Conservation (phyloP, 495 filamentous ascomycete species). For the Pyronema omphalodes region DNA sequence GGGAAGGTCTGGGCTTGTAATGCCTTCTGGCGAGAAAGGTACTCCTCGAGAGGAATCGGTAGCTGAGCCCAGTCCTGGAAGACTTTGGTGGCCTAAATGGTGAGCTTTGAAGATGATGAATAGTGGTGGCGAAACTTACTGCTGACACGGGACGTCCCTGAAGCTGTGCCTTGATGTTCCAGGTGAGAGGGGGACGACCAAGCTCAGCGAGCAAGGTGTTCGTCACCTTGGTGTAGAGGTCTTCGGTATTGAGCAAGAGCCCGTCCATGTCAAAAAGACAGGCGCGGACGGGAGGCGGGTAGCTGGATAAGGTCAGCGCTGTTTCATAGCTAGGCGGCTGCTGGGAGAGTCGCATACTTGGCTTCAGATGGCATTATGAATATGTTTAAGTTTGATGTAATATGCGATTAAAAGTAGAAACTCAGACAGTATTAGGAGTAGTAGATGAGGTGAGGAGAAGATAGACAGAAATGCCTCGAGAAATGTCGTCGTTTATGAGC, state of each 20-base stretch:
- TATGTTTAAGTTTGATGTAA: no score
- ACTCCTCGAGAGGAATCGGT: constrained; percentile 50
- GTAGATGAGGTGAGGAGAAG: no score
- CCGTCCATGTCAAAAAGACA: constrained; percentile 99
- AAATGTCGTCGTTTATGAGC: no score
- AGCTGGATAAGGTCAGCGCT: no score
- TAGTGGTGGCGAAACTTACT: constrained; percentile 24
- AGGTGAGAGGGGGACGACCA: constrained; percentile 55
- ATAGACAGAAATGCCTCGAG: no score
- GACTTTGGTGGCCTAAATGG: constrained; percentile 35
- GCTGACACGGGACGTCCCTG: constrained; percentile 76
- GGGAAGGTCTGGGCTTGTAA: constrained; percentile 60
- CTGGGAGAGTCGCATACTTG: no score
- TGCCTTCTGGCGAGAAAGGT: constrained; percentile 34
- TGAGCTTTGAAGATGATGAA: constrained; percentile 7
- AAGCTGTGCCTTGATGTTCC: constrained; percentile 83
- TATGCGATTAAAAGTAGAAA: no score
- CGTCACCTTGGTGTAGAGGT: constrained; percentile 68
- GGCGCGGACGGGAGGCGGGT: constrained; percentile 54
- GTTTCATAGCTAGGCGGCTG: no score
- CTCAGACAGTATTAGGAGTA: no score
- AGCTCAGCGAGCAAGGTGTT: constrained; percentile 65
- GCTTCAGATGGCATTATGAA: no score
- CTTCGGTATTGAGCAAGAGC: constrained; percentile 82
- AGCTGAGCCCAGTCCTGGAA: constrained; percentile 76